Evolutionary conservation across 495 filamentous ascomycete species (phyloP).

Genomic region (Thermochaetoides thermophila): DNA sequence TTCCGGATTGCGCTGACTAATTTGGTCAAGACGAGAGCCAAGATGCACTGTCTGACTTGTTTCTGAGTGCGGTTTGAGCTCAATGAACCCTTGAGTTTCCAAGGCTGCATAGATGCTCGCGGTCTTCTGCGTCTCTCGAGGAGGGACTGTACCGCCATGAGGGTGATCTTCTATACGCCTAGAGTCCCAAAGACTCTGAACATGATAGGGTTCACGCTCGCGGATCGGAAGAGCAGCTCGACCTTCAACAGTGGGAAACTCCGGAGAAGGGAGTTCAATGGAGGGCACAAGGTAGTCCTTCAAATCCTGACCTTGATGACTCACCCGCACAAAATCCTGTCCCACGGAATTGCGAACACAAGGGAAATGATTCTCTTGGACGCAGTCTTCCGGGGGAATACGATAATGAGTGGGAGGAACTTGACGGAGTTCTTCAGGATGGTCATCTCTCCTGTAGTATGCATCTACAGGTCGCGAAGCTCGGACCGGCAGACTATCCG

Average conservation of each 20-base stretch:
- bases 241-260: conserved; percentile 5
- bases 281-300: conserved; percentile 28
- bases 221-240: neutral
- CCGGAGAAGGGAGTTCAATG: conserved; percentile 24
- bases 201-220: neutral
- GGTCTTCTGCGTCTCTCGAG: neutral
- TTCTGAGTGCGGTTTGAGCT: conserved; percentile 11
- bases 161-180: neutral
- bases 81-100: conserved; percentile 14
- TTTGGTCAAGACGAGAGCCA: neutral
- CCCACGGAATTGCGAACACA: neutral
- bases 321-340: conserved; percentile 6
- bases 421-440: neutral
- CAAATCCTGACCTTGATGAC: conserved; percentile 13
- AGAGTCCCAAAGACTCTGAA: neutral
- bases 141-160: neutral
- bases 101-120: neutral
- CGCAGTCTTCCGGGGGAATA: conserved; percentile 2
- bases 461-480: neutral
- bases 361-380: neutral
- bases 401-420: neutral
- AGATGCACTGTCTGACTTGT: neutral
- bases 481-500: neutral
- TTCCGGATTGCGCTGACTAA: conserved; percentile 3
- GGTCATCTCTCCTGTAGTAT: neutral